Evolutionary conservation across 345 rosid species (phyloP), one percentile per base, ranked within the genome.

Genomic region (Populus deltoides): DNA sequence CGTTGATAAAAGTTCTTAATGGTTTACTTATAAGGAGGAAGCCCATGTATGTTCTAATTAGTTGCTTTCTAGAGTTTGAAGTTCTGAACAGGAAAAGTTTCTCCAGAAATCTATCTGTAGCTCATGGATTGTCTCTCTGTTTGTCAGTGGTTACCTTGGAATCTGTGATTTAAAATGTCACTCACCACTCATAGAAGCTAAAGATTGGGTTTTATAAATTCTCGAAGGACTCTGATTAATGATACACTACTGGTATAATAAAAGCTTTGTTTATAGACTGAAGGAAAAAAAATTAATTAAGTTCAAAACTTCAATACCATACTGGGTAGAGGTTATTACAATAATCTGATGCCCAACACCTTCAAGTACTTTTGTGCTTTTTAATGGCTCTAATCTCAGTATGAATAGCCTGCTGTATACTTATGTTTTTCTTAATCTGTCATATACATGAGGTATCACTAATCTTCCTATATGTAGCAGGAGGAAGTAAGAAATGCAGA

Each of bases 401-500:
- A 53, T n/a, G 41, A 73, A 55, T 36, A 29, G 27, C 41, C 20
- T 12, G 24, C 39, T 24, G 47, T 27, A 29, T 47, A 13, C 22
- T 66, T 33, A 4, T 33, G 36, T 1, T 39, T 43, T 41, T 31
- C 15, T 31, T 25, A 3, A 31, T 36, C 22, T 33, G 36, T 69
- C 31, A 24, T 15, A 31, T 53, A 49, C 24, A 22, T 45, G 35
- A 70, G 45, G 53, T 6, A 71, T 71, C 29, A 62, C 9, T 71
- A 62, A 63, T 24, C 39, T 71, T 49, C 43, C 47, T 38, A 66
- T 25, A 16, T 72, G 59, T 63, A 3, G 36, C 61, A 79, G 81
- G 73, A 36, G 73, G 81, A 73, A 73, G 68, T 79, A 27, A 55
- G 57, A 79, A 79, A 66, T 59, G 73, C 70, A 20, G 92, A 89